phyloP scores from a whole-genome alignment of 2,329 filamentous ascomycete species.

The Ceratocystis huliohia region DNA sequence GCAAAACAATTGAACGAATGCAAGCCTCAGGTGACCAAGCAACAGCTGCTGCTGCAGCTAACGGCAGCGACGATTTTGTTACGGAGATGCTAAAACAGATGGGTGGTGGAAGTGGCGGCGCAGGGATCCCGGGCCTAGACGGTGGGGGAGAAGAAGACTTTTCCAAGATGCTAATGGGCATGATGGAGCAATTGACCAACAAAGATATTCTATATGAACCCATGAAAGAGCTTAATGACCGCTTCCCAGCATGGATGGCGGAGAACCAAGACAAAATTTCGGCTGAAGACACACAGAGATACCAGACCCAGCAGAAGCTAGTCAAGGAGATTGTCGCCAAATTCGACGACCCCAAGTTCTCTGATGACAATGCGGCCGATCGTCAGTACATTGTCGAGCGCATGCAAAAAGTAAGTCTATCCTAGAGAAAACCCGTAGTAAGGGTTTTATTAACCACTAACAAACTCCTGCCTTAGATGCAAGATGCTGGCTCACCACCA shows the following conservation, averaged over 20 bases:
- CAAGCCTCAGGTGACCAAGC: constrained; percentile 76
- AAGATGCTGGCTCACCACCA: constrained; percentile 83
- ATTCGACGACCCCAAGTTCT: constrained; percentile 73
- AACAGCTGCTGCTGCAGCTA: constrained; percentile 59
- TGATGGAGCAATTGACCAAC: constrained; percentile 98
- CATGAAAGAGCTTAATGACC: constrained; percentile 91
- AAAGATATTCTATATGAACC: constrained; percentile 98
- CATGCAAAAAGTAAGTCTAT: constrained; percentile 75
- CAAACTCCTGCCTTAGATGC: constrained; percentile 55
- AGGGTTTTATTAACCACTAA: neutral
- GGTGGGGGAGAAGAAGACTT: constrained; percentile 67
- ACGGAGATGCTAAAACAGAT: constrained; percentile 88
- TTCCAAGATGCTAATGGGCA: constrained; percentile 85
- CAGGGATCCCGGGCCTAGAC: constrained; percentile 23
- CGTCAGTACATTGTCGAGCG: constrained; percentile 88
- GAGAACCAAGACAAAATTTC: constrained; percentile 57
- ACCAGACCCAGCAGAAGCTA: constrained; percentile 64
- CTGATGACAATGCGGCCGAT: constrained; percentile 67
- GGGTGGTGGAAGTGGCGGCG: constrained; percentile 49
- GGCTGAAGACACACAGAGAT: constrained; percentile 63
- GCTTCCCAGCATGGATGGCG: constrained; percentile 80
- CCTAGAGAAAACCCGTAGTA: constrained; percentile 5
- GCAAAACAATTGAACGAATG: constrained; percentile 92
- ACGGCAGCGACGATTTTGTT: constrained; percentile 61
- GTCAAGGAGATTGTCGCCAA: constrained; percentile 78